A percentile compares a stretch with the other conserved stretches of the same genome.
Evolutionary conservation across 2,329 filamentous ascomycete genomes (phyloP).

Genomic region (Stagonosporopsis rhizophila): DNA sequence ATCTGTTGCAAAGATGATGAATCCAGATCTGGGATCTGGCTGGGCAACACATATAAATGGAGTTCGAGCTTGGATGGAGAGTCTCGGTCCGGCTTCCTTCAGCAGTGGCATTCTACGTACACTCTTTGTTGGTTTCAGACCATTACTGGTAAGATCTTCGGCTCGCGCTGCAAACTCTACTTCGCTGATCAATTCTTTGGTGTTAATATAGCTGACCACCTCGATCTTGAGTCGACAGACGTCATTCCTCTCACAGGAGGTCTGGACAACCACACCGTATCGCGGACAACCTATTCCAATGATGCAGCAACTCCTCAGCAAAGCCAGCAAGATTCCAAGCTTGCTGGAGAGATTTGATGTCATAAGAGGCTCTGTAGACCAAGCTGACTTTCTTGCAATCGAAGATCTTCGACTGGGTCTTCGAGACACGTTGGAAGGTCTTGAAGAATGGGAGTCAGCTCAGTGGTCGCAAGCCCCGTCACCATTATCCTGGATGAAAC

Average conservation of each 20-base stretch:
- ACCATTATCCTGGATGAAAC: background rate
- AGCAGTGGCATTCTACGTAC: background rate
- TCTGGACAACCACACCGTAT: background rate
- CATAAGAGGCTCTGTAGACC: background rate
- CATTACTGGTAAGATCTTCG: background rate
- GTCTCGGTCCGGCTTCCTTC: background rate
- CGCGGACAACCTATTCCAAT: background rate
- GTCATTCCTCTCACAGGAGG: background rate
- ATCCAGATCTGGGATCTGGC: background rate
- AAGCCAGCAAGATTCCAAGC: background rate
- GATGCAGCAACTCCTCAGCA: background rate
- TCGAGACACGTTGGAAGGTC: background rate
- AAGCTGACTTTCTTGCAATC: background rate
- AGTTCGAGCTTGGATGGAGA: background rate
- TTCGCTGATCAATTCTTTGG: background rate
- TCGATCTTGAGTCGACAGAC: background rate
- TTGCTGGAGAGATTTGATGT: background rate
- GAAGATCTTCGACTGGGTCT: background rate
- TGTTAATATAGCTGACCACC: background rate
- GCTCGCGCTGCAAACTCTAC: background rate
- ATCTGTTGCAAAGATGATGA: background rate
- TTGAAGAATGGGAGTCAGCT: background rate
- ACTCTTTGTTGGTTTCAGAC: slow-evolving; percentile 1
- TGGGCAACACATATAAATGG: background rate
- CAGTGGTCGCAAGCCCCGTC: background rate